phyloP scores from a whole-genome alignment of 2,329 filamentous ascomycete genomes.

The Aspergillus fructus region DNA sequence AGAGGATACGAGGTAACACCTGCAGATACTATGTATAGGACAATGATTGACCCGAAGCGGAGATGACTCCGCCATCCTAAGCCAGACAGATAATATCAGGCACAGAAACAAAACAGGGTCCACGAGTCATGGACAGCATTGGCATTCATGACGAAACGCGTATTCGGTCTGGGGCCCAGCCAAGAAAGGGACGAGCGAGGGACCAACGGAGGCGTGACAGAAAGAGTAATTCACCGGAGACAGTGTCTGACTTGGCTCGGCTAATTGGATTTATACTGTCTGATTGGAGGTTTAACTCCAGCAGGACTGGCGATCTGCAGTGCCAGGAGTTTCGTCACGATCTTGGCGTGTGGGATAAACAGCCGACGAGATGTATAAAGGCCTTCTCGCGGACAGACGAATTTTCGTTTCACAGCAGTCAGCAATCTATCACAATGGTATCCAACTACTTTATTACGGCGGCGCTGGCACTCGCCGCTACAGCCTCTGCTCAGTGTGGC shows the following conservation, averaged over 20 bases:
- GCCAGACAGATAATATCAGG: too few species aligned
- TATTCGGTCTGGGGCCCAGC: too few species aligned
- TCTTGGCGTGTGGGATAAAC: constrained; percentile 3
- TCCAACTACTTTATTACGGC: not conserved
- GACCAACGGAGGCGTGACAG: not conserved
- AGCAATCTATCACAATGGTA: not conserved
- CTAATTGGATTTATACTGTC: not conserved
- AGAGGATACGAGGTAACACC: too few species aligned
- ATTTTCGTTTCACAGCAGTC: too few species aligned
- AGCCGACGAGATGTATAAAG: not conserved
- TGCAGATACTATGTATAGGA: too few species aligned
- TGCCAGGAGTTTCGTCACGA: not conserved
- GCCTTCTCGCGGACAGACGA: not conserved
- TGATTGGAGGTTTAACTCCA: not conserved
- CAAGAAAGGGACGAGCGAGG: too few species aligned
- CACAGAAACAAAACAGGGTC: too few species aligned
- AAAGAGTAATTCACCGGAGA: not conserved
- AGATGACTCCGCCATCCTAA: too few species aligned
- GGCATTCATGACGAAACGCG: not conserved
- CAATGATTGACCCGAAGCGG: too few species aligned
- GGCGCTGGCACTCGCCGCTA: constrained; percentile 7
- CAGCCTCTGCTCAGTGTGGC: constrained; percentile 9
- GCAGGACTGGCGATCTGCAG: not conserved
- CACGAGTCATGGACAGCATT: too few species aligned
- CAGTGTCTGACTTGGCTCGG: constrained; percentile 1